Percentiles rank a stretch among this genome's conserved stretches.
Conservation (phyloP, 164 flowering plant genomes). For the Warburgia ugandensis region DNA sequence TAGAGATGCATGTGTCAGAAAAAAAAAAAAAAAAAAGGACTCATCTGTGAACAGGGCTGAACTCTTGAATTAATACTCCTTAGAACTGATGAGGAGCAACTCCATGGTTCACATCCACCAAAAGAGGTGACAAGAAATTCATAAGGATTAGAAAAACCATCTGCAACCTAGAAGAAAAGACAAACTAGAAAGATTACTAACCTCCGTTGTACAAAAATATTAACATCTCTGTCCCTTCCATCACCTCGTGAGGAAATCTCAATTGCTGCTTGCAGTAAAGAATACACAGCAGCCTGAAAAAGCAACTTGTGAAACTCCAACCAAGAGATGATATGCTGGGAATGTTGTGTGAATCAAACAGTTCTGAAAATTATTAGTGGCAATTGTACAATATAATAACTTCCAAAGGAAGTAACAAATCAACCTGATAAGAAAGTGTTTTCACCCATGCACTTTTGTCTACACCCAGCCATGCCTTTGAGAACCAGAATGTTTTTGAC, state of each 20-base stretch:
- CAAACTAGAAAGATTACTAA: constrained; percentile 14
- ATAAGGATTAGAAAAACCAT: neutral
- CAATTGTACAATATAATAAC: no score
- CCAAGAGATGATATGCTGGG: neutral
- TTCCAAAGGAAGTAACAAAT: constrained; percentile 3
- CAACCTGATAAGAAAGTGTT: constrained; percentile 85
- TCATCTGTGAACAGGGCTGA: no score
- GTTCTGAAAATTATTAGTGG: no score
- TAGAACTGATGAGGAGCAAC: no score
- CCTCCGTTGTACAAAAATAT: constrained; percentile 87
- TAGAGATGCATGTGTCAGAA: no score
- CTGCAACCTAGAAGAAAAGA: neutral
- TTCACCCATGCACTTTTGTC: constrained; percentile 84
- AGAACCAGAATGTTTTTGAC: constrained; percentile 65
- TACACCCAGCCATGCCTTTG: constrained; percentile 85
- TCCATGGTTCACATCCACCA: no score
- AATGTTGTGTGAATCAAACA: no score
- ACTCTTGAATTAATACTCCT: no score
- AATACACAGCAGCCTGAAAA: constrained; percentile 74
- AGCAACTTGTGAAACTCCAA: constrained; percentile 7
- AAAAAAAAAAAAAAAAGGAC: no score
- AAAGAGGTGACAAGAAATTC: no score
- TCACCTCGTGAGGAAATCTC: constrained; percentile 84
- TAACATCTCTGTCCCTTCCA: constrained; percentile 73
- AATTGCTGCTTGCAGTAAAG: constrained; percentile 77